A percentile compares a stretch with the other conserved stretches of the same genome.
Conservation (phyloP, 169 alveolate genomes). For the Plasmodium gaboni region DNA sequence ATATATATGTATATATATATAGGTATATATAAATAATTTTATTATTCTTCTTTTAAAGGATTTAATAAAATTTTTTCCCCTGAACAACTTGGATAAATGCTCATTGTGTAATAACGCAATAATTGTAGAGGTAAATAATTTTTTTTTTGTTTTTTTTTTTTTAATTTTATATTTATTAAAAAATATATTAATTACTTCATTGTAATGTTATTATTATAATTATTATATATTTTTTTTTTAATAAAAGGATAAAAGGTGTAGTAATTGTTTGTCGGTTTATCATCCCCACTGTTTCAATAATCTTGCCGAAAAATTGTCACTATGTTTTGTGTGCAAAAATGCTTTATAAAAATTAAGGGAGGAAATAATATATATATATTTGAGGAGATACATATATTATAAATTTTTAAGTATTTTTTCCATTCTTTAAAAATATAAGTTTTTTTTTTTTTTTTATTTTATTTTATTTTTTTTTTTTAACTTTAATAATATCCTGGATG, state of each 20-base stretch:
- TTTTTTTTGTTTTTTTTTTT: background rate
- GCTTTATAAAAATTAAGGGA: constrained; percentile 17
- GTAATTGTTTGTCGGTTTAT: constrained; percentile 36
- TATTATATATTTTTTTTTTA: constrained; percentile 11
- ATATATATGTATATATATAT: background rate
- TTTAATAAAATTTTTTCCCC: constrained; percentile 50
- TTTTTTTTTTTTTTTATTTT: background rate
- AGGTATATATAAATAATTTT: background rate
- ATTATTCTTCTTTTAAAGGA: constrained; percentile 37
- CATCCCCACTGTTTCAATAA: constrained; percentile 55
- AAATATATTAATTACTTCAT: background rate
- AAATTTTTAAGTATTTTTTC: background rate
- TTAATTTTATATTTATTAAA: background rate
- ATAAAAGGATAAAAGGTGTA: constrained; percentile 42
- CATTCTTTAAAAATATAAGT: background rate
- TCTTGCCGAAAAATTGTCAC: constrained; percentile 46
- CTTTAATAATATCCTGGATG: background rate
- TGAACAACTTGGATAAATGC: constrained; percentile 53
- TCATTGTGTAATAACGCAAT: constrained; percentile 58
- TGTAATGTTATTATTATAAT: background rate
- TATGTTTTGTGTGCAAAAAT: constrained; percentile 63
- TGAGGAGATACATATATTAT: too few species aligned
- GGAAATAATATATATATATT: background rate
- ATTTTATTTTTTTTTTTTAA: background rate
- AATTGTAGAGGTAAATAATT: constrained; percentile 55